Base-by-base conservation (phyloP, 2,329 filamentous ascomycete genomes). In the Neoascochyta sp. region DNA sequence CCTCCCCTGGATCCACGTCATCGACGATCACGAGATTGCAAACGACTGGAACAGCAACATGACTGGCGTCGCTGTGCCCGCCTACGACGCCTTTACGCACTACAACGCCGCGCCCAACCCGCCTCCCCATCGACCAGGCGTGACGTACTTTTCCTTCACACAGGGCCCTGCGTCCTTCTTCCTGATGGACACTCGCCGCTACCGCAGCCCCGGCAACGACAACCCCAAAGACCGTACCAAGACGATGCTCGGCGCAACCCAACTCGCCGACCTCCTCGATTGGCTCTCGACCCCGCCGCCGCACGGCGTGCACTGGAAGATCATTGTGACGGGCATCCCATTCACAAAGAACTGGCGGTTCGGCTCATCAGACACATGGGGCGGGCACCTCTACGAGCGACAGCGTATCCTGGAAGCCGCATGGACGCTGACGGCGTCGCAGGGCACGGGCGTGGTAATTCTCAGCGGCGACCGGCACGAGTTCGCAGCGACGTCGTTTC, bases 341-440 rank as follows among this genome's bases (percentile, higher is more conserved):
- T 95, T 98, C 59, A 96, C 92, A 5, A 94, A 95, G 67, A 98
- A 98, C 63, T 98, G 92, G 90, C 83, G 80, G 14, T 78, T 95
- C 43, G 90, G 92, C 43, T 80, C 79, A 2, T 73, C 81, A 39
- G 92, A 98, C 57, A 96, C 92, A 0, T 98, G 92, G 92, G 87
- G 86, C 25, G 90, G 90, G 0, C 95, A 94, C 62, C 71, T 95
- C 2, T 67, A 73, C 27, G 92, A 98, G 68, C 81, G 92, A 10
- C 76, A 74, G 31, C 72, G 70, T 32, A 76, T 96, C 15, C 79
- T 98, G 9, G 83, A 95, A 59, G 85, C 86, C 2, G 95, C 95
- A 77, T 96, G 92, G 88, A 81, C 85, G 39, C 81, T 84, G 0
- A 81, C 86, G n/a, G 68, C 76, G 9, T 63, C 66, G 2, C 76